phyloP scores from a whole-genome alignment of 805 yeast genomes.

The Candida ficus region DNA sequence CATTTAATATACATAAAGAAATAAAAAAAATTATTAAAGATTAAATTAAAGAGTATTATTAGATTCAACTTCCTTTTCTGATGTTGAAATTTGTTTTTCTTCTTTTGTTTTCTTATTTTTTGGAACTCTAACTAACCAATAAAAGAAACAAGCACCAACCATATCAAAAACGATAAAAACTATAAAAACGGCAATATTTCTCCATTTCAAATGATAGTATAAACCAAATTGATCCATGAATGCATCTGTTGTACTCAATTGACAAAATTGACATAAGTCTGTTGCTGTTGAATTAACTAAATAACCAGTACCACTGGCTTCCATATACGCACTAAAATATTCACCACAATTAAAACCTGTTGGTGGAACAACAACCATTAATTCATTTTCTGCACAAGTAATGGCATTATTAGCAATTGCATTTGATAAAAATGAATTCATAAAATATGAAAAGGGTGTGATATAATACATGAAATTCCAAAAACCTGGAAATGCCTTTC shows the following conservation, averaged over 20 bases:
- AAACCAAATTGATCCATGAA: slow-evolving; percentile 43
- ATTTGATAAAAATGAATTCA: slow-evolving; percentile 45
- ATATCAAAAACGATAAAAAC: slow-evolving; percentile 37
- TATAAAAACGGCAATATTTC: slow-evolving; percentile 55
- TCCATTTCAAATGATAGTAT: slow-evolving; percentile 48
- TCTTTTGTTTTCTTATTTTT: too few relatives aligned
- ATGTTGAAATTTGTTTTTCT: background rate
- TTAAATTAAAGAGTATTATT: background rate
- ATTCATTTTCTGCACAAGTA: slow-evolving; percentile 43
- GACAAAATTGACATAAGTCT: slow-evolving; percentile 56
- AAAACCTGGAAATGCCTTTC: slow-evolving; percentile 55
- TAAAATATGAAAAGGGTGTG: slow-evolving; percentile 63
- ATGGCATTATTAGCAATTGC: slow-evolving; percentile 48
- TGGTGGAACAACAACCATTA: slow-evolving; percentile 44
- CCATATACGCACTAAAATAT: slow-evolving; percentile 37
- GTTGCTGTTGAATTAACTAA: slow-evolving; percentile 29
- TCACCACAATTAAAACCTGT: slow-evolving; percentile 52
- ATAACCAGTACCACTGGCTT: slow-evolving; percentile 23
- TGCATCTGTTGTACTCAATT: slow-evolving; percentile 47
- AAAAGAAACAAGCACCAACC: slow-evolving; percentile 36
- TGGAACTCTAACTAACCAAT: slow-evolving; percentile 70
- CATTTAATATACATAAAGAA: too few relatives aligned
- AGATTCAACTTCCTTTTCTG: slow-evolving; percentile 2
- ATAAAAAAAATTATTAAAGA: too few relatives aligned
- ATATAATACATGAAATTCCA: slow-evolving; percentile 74